Base-by-base conservation (phyloP, 2,329 filamentous ascomycete species). In the Calycina herbarum region DNA sequence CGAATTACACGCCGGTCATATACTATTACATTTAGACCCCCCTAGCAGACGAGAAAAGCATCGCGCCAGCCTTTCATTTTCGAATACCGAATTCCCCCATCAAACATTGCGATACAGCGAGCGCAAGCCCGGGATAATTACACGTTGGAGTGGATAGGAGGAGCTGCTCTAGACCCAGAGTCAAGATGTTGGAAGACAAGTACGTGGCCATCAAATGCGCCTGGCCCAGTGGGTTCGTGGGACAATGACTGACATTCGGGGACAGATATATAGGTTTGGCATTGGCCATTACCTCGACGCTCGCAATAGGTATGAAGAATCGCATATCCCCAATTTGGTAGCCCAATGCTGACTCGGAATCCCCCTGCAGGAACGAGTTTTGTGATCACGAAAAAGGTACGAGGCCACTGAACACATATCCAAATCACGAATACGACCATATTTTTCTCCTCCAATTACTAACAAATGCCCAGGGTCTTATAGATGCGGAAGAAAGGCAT, bases 351-450 rank as follows among this genome's bases (percentile, higher is more conserved):
- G 48, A 62, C 58, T 8, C 27, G 45, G 45, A 11, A 45, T 57
- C 60, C 42, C 61, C 62, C 61, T 35, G 42, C 73, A 95, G 93
- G 93, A 76, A 93, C 92, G 61, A 97, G 94, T 85, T 99, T 99
- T 79, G 94, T 99, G 72, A 97, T 99, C 75, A 99, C 96, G 59
- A 99, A 99, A 82, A 98, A 97, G 86, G 92, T 95, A 81, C 78
- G 80, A 77, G 67, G 61, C 57, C 35, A 63, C 27, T 42, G 40
- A 45, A 40, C 31, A 58, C 24, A 48, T 10, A 10, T 31, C 24
- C 24, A 24, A 24, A 20, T 15, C 35, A 51, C 45, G 45, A 51
- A 51, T 24, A 51, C 45, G n/a, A 51, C 20, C 45, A 24, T 24
- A 10, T 11, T 51, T 10, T 1, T 5, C n/a, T 24, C 45, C 45